phyloP scores from a whole-genome alignment of 495 filamentous ascomycete species.

The Bathelium albidoporum region DNA sequence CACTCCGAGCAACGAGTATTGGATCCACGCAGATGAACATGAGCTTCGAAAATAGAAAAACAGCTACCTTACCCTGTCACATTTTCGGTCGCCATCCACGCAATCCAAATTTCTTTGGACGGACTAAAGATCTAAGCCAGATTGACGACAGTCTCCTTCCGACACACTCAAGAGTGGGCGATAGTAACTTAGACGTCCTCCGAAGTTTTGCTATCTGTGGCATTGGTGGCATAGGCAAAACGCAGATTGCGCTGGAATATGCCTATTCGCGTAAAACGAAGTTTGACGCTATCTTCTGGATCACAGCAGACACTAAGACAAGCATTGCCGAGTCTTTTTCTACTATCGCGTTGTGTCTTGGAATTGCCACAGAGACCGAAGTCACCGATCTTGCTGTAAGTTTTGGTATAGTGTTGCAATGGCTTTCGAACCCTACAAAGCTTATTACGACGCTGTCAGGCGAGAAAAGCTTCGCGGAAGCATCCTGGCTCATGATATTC shows the following conservation, averaged over 20 bases:
- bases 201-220: background rate
- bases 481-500: background rate
- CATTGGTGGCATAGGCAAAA: too few species aligned
- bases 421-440: background rate
- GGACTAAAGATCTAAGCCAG: background rate
- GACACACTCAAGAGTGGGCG: background rate
- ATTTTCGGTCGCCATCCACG: background rate
- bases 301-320: background rate
- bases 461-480: background rate
- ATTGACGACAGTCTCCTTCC: background rate
- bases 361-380: background rate
- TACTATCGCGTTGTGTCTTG: background rate
- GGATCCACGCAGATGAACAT: background rate
- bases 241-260: background rate
- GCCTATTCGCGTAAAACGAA: background rate
- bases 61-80: background rate
- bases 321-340: background rate
- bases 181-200: background rate
- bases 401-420: background rate
- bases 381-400: background rate
- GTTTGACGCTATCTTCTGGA: background rate
- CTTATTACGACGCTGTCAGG: background rate
- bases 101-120: background rate
- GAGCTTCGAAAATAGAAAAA: background rate
- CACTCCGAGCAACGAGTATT: background rate